Evolutionary conservation across 2,329 filamentous ascomycete genomes (phyloP), one percentile per base, ranked within the genome.

Genomic region (Leptographium lundbergii): DNA sequence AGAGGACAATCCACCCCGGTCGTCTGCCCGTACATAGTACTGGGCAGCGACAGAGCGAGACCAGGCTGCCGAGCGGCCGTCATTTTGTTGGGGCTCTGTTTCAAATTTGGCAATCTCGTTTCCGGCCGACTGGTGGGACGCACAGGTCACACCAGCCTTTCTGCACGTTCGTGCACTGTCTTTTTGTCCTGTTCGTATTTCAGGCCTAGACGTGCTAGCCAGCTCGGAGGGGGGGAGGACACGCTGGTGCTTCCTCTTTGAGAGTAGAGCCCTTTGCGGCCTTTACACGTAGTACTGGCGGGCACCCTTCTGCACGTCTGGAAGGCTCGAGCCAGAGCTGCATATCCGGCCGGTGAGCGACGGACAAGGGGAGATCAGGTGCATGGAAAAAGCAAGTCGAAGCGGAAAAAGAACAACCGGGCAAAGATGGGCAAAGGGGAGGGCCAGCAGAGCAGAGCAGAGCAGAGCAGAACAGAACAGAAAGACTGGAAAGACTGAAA

Each of bases 91-190:
- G 48, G 24, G 51, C 32, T 34, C 32, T 55, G 53, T 55, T 55
- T 55, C 53, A 39, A 55, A 55, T 24, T 39, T 42, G 53, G n/a
- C 24, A 55, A 55, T 55, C 36, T 55, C 53, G 53, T 55, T 55
- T 55, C n/a, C 19, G 53, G 14, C 24, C 53, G 53, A 22, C 13
- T 34, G 22, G 51, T 55, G 55, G 56, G 47, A 57, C 57, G 47
- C 22, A 27, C 22, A n/a, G 56, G 24, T 53, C 32, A 53, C 13
- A 36, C 50, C 45, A 57, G 56, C 29, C n/a, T 57, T 25, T 50
- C 45, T 51, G 19, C 17, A 45, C 17, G 42, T n/a, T 45, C 19
- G 17, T 19, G 42, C 32, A 34, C 32, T 34, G 32, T 39, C 10
- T 39, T 6, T 50, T 50, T 4, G 27, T 7, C 47, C 11, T 50